Conservation (phyloP, 2,329 filamentous ascomycete genomes). For the Curvularia verruculosa region DNA sequence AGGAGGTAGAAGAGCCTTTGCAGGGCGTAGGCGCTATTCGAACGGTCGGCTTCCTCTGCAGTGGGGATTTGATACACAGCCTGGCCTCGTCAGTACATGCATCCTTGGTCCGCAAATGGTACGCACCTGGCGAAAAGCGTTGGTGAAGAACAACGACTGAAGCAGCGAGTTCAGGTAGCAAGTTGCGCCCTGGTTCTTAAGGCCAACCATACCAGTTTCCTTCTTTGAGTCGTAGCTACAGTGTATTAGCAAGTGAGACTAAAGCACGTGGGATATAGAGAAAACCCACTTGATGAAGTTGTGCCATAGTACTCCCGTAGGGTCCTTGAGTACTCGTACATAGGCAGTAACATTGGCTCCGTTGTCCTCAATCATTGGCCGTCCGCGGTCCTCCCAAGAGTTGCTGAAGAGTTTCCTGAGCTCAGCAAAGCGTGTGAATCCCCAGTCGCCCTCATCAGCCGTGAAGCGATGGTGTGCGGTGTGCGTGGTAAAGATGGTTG, state of each 20-base stretch:
- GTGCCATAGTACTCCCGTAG: conserved; percentile 88
- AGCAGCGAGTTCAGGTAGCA: conserved; percentile 60
- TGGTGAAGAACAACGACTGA: conserved; percentile 61
- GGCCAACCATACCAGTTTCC: conserved; percentile 93
- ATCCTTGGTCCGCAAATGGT: too few species aligned
- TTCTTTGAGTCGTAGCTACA: conserved; percentile 92
- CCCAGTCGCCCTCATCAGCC: conserved; percentile 96
- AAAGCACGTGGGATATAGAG: neutral
- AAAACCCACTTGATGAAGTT: conserved; percentile 73
- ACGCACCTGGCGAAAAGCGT: conserved; percentile 86
- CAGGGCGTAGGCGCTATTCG: conserved; percentile 90
- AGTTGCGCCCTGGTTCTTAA: conserved; percentile 91
- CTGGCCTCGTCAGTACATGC: conserved; percentile 52
- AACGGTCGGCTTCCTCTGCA: conserved; percentile 76
- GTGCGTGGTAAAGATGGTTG: conserved; percentile 77
- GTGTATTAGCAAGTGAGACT: neutral
- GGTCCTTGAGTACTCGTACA: conserved; percentile 80
- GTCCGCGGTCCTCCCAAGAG: conserved; percentile 71
- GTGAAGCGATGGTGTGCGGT: conserved; percentile 94
- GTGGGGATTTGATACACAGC: conserved; percentile 98
- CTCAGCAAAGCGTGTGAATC: conserved; percentile 95
- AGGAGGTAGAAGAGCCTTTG: conserved; percentile 94
- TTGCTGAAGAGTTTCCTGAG: conserved; percentile 81
- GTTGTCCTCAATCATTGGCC: conserved; percentile 79
- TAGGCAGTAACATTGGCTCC: conserved; percentile 81